phyloP scores from a whole-genome alignment of 257 asterid species.

The Verbascum thapsus region DNA sequence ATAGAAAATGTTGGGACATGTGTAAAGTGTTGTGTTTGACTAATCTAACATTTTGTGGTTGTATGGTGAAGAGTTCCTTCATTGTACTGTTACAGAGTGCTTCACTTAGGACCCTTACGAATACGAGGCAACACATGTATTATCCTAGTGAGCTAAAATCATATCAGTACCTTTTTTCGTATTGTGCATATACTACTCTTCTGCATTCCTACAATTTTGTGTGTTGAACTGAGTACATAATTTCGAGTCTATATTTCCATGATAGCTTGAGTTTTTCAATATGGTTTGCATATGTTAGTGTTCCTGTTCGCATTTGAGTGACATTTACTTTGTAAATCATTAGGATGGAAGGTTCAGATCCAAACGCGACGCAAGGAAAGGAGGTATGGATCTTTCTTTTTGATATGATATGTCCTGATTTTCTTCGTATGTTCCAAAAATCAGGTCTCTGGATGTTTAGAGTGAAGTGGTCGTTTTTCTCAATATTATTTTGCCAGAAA shows the following conservation, averaged over 20 bases:
- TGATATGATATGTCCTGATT: constrained; percentile 18
- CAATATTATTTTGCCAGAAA: background rate
- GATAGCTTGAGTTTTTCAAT: constrained; percentile 5
- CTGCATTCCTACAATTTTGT: constrained; percentile 1
- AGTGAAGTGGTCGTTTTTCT: constrained; percentile 12
- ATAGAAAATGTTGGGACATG: too few species aligned
- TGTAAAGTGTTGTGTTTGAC: background rate
- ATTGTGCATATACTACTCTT: background rate
- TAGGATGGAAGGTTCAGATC: constrained; percentile 99
- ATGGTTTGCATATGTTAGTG: constrained; percentile 16
- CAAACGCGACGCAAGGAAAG: constrained; percentile 96
- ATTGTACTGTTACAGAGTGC: background rate
- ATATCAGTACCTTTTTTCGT: background rate
- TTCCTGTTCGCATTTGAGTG: constrained; percentile 34
- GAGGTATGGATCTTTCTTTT: constrained; percentile 66
- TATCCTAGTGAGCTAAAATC: background rate
- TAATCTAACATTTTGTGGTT: too few species aligned
- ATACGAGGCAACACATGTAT: background rate
- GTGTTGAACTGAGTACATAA: background rate
- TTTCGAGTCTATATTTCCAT: constrained; percentile 10
- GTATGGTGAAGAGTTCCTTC: background rate
- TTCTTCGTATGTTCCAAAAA: constrained; percentile 14
- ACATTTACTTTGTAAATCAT: constrained; percentile 45
- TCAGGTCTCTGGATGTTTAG: constrained; percentile 11
- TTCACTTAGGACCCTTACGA: constrained; percentile 10